Conservation (phyloP, 345 rosid species). For the Eucalyptus regnans region DNA sequence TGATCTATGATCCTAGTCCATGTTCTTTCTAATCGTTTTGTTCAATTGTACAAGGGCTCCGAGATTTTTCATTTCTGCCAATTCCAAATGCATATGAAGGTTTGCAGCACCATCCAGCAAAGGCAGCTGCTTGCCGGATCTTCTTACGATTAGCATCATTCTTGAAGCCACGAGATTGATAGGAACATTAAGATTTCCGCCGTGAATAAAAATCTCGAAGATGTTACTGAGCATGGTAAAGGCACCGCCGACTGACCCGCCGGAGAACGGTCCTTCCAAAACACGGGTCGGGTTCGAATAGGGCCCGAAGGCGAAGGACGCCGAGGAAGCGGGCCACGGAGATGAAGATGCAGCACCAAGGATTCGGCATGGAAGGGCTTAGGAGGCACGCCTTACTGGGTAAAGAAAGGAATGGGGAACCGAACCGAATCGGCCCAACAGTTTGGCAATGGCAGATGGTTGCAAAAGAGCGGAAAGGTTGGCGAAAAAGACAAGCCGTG, state of each 20-base stretch:
- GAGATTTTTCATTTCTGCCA: not conserved
- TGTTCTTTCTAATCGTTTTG: not conserved
- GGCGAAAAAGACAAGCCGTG: not conserved
- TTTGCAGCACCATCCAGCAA: not conserved
- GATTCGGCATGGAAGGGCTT: not conserved
- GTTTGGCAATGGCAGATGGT: not conserved
- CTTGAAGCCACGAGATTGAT: not conserved
- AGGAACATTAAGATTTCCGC: not conserved
- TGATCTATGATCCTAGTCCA: not conserved
- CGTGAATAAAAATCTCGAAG: not conserved
- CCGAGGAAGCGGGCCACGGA: not conserved
- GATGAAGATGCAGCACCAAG: not conserved
- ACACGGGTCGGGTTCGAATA: rapidly evolving
- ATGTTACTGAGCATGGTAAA: not conserved
- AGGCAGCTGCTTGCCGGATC: not conserved
- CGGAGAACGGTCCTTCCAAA: not conserved
- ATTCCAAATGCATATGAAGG: not conserved
- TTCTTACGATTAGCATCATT: not conserved
- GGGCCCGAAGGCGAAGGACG: not conserved
- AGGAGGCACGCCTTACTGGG: not conserved
- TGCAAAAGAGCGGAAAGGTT: not conserved
- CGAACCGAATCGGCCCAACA: too few species aligned
- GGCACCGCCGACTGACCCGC: not conserved
- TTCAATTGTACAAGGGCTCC: not conserved
- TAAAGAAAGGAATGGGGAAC: not conserved